Evolutionary conservation across 192 early-diverging fungal species (phyloP).

Genomic region (Podila epigama): DNA sequence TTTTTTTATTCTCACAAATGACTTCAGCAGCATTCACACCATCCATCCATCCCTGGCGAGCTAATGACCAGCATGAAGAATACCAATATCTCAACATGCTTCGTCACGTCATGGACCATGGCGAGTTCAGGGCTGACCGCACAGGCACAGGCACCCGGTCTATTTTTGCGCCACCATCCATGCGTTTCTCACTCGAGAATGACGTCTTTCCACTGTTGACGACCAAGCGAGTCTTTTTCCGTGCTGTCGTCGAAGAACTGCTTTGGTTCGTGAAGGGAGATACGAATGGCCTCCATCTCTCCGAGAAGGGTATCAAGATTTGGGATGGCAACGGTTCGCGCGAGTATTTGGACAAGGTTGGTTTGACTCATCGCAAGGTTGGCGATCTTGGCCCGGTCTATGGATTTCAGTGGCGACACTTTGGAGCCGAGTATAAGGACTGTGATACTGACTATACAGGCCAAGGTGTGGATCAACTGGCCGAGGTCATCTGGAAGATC

Average conservation of each 20-base stretch:
- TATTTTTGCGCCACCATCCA: conserved; percentile 85
- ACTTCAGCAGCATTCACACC: conserved; percentile 30
- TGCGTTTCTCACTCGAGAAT: conserved; percentile 83
- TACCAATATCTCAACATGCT: conserved; percentile 89
- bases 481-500: conserved; percentile 86
- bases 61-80: conserved; percentile 70
- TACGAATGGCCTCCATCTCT: conserved; percentile 81
- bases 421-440: conserved; percentile 90
- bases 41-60: conserved; percentile 38
- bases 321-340: conserved; percentile 94
- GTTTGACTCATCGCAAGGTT: conserved; percentile 73
- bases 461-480: conserved; percentile 93
- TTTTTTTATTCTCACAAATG: conserved; percentile 1
- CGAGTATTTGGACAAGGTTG: conserved; percentile 86
- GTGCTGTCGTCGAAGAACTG: conserved; percentile 92
- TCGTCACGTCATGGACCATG: conserved; percentile 70
- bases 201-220: conserved; percentile 89
- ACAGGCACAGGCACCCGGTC: conserved; percentile 89
- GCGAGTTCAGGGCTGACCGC: conserved; percentile 82
- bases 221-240: conserved; percentile 93
- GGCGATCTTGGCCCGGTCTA: conserved; percentile 97
- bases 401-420: conserved; percentile 99
- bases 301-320: conserved; percentile 78
- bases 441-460: conserved; percentile 88
- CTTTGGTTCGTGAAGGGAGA: conserved; percentile 95